Base-by-base conservation (phyloP, 495 filamentous ascomycete genomes). In the Lepraria neglecta region DNA sequence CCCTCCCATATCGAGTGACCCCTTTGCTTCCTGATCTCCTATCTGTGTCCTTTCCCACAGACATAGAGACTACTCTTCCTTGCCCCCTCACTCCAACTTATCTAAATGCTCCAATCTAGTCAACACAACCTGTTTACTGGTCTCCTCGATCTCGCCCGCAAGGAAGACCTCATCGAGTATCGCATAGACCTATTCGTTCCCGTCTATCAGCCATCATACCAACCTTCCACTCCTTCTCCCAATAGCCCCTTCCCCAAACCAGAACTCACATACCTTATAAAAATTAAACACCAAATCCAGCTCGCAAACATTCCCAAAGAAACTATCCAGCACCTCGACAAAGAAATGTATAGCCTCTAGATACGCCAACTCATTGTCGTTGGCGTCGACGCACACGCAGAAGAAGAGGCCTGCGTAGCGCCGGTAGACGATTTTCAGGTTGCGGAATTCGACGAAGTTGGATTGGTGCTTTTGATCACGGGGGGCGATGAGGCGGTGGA, bases 261-360 rank as follows among this genome's bases (percentile, higher is more conserved):
- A 35, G 30, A 64, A 62, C 35, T 19, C 64, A 72, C 73, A 6
- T 58, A 87, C 87, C 82, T 92, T 92, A 73, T 91, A 91, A 70
- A 92, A 98, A 75, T 97, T 97, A 76, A 98, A 98, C 64, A 98
- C 95, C 75, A 98, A 77, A 81, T 98, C 94, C 74, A 98, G 80
- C 78, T 98, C 94, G 76, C 94, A 98, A 58, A 98, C 94, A 73
- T 98, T 98, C 67, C 94, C 94, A 72, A 98, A 98, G 78, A 98
- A 98, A 67, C 88, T 82, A 81, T 98, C 94, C 69, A 98, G 80
- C 64, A 98, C 94, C 77, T 98, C 94, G 64, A 98, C 94, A 71
- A 98, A 97, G 78, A 98, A 97, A 79, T 98, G 94, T 72, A 98
- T 96, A 0, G 92, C 94, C 74, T 98, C 94, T 57, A 98, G 79